Base-by-base conservation (phyloP, 495 filamentous ascomycete genomes). In the Wilcoxina mikolae region DNA sequence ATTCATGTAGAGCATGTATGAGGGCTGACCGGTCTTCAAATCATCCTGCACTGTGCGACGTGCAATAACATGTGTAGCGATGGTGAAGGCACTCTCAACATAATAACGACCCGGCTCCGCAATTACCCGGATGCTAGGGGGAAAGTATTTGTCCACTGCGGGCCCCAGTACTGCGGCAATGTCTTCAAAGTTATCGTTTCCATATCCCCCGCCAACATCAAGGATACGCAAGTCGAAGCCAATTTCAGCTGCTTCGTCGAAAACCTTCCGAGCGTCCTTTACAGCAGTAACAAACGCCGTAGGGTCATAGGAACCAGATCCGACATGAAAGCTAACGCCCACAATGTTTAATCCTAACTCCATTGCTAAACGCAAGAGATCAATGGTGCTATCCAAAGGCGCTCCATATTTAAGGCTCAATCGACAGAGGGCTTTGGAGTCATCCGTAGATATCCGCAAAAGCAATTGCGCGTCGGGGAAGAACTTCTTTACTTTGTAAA, bases 371-470 rank as follows among this genome's bases (percentile, higher is more conserved):
- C 81, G 76, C 24, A 99, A 74, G 47, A 99, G 81, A 54, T 78
- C 74, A 18, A 77, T 75, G 26, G 87, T 87, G 27, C 78, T 74
- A 57, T 94, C 88, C 66, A 94, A 70, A 42, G 87, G 84, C 20
- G 90, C 89, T 47, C 91, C 91, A 58, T 95, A 99, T 70, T 99
- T 99, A 68, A 93, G 77, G 72, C 93, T 95, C 55, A 99, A 74
- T 20, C 85, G 85, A 73, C 91, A 95, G 58, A 95, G 71, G 68
- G 85, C 90, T 51, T 85, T 86, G 17, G 91, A 94, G 66, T 99
- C 91, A 68, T 99, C 91, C 22, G 91, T 96, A 57, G 87, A 71
- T 67, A 99, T 95, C 56, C 91, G 87, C 29, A 99, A 76, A 71
- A 84, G 88, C 12, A 96, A 79, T 70, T 94, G 85, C 29, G 91